Base-by-base conservation (phyloP, 768 basidiomycete genomes). In the Xerocomellus amylosporus region DNA sequence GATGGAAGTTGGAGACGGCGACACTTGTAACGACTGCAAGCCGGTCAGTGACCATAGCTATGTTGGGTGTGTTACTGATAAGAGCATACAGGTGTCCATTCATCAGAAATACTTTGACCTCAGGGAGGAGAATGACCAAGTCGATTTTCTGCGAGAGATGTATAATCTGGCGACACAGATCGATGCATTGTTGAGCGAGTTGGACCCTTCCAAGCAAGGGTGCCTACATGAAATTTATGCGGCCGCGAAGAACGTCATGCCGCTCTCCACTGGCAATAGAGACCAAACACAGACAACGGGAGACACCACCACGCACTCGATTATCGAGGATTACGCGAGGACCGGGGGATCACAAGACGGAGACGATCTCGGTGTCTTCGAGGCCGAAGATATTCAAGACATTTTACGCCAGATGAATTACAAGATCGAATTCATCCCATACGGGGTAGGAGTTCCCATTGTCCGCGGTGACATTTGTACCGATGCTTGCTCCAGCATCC, bases 11-110 rank as follows among this genome's bases (percentile, higher is more conserved):
- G n/a, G n/a, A n/a, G n/a, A n/a, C n/a, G n/a, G n/a, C n/a, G n/a
- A n/a, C n/a, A n/a, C n/a, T n/a, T n/a, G n/a, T n/a, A n/a, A n/a
- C n/a, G n/a, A n/a, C n/a, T n/a, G n/a, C n/a, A n/a, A n/a, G n/a
- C n/a, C n/a, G n/a, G n/a, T n/a, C n/a, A n/a, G n/a, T n/a, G n/a
- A n/a, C n/a, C n/a, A n/a, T n/a, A n/a, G n/a, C n/a, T 17, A 24
- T 7, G 14, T 39, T 13, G 5, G 47, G 8, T 17, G 3, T 14
- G 24, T 24, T n/a, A n/a, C n/a, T n/a, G n/a, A n/a, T n/a, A n/a
- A n/a, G n/a, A n/a, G n/a, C n/a, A n/a, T n/a, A n/a, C n/a, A 59
- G 47, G 59, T 60, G 6, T 55, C n/a, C 22, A 51, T 60, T 15
- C 8, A 19, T 15, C 37, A 15, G n/a, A 51, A 38, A 26, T 9